Conservation (phyloP, 2,329 filamentous ascomycete genomes). For the Dothideomycetes sp. region DNA sequence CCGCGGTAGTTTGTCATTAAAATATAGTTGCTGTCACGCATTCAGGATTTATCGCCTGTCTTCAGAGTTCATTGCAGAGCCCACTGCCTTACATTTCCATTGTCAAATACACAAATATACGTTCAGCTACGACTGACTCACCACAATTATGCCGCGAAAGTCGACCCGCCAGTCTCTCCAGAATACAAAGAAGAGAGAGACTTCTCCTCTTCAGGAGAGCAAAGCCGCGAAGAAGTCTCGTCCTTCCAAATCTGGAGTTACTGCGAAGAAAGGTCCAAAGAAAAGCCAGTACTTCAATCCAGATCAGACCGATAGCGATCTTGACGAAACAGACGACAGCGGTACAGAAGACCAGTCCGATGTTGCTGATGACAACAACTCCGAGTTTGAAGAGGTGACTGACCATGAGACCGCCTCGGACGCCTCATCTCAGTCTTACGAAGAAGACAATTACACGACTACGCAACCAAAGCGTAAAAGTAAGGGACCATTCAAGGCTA, state of each 20-base stretch:
- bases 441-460: conserved; percentile 18
- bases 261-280: conserved; percentile 17
- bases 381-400: conserved; percentile 1
- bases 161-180: neutral
- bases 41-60: too few relatives aligned
- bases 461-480: conserved; percentile 11
- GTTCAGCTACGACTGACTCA: too few relatives aligned
- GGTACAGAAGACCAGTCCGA: conserved; percentile 30
- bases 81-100: neutral
- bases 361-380: conserved; percentile 22
- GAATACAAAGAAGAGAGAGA: neutral
- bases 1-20: too few relatives aligned
- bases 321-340: conserved; percentile 19
- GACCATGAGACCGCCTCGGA: conserved; percentile 2
- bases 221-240: neutral
- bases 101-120: too few relatives aligned
- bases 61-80: too few relatives aligned
- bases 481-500: conserved; percentile 13
- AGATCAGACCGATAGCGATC: conserved; percentile 23
- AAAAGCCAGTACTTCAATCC: conserved; percentile 41
- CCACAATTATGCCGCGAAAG: neutral
- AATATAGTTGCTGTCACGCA: too few relatives aligned
- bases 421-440: conserved; percentile 21
- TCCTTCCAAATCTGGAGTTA: neutral
- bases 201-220: neutral